Evolutionary conservation across 2,329 filamentous ascomycete genomes (phyloP).

Genomic region (Diaporthe humulicola): DNA sequence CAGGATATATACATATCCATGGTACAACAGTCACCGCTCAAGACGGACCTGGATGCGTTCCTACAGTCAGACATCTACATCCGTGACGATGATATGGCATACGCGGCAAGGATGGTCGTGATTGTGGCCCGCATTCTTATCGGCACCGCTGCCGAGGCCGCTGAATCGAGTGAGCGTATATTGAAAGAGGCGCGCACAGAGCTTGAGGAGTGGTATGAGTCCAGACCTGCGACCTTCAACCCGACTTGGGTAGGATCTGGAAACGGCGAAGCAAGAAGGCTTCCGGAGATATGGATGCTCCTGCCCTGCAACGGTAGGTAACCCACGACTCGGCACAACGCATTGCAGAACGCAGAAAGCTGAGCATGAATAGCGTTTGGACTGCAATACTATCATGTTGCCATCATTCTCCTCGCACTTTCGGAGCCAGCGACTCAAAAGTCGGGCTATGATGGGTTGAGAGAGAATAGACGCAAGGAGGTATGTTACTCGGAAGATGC

Average conservation of each 20-base stretch:
- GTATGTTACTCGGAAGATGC: neutral
- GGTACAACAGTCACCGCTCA: conserved; percentile 25
- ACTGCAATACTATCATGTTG: conserved; percentile 9
- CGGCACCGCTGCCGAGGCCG: neutral
- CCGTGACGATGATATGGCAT: neutral
- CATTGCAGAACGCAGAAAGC: neutral
- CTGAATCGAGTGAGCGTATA: neutral
- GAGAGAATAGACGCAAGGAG: conserved; percentile 6
- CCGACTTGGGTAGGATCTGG: neutral
- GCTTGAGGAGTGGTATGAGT: neutral
- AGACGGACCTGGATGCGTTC: conserved; percentile 35
- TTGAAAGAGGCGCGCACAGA: neutral
- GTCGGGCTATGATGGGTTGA: conserved; percentile 2
- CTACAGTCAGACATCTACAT: neutral
- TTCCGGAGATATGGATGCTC: conserved; percentile 17
- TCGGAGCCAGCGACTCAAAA: conserved; percentile 9
- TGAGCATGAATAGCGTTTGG: neutral
- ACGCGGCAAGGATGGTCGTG: conserved; percentile 4
- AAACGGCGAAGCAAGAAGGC: neutral
- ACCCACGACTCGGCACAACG: neutral
- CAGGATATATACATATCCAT: conserved; percentile 30
- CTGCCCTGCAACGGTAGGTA: neutral
- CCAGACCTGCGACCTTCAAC: neutral
- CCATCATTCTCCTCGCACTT: neutral
- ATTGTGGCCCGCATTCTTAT: conserved; percentile 1